phyloP scores from a whole-genome alignment of 2,329 filamentous ascomycete genomes.

The Sordariomycetes sp. region DNA sequence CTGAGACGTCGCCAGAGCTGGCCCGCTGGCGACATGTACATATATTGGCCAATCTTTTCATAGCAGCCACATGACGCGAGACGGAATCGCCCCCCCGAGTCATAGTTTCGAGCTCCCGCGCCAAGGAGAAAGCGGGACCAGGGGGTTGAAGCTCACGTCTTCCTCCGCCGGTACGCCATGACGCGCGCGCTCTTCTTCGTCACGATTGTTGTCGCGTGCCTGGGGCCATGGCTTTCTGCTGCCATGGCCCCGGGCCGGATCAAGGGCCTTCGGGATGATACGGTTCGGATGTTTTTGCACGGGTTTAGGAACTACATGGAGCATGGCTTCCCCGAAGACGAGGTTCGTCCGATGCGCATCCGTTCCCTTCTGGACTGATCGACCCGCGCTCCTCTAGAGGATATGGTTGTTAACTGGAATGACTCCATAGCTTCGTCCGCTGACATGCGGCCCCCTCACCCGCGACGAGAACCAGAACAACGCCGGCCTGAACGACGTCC shows the following conservation, averaged over 20 bases:
- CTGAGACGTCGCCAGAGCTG: not conserved
- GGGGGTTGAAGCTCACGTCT: not conserved
- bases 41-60: not conserved
- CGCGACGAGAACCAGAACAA: conserved; percentile 73
- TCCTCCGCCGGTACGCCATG: not conserved
- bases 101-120: not conserved
- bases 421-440: conserved; percentile 54
- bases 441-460: conserved; percentile 73
- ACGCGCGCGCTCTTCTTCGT: not conserved
- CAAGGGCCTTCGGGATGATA: conserved; percentile 41
- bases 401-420: not conserved
- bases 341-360: conserved; percentile 30
- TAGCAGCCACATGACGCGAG: not conserved
- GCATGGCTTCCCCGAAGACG: conserved; percentile 91
- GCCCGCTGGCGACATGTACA: not conserved
- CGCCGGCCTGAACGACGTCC: conserved; percentile 82
- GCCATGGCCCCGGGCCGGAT: conserved; percentile 45
- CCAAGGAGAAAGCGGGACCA: not conserved
- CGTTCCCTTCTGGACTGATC: not conserved
- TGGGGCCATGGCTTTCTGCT: conserved; percentile 21
- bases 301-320: conserved; percentile 92
- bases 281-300: conserved; percentile 84
- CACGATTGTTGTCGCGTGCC: not conserved
- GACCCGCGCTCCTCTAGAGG: not conserved
- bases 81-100: not conserved